Base-by-base conservation (phyloP, 768 basidiomycete genomes). In the Russula emetica region DNA sequence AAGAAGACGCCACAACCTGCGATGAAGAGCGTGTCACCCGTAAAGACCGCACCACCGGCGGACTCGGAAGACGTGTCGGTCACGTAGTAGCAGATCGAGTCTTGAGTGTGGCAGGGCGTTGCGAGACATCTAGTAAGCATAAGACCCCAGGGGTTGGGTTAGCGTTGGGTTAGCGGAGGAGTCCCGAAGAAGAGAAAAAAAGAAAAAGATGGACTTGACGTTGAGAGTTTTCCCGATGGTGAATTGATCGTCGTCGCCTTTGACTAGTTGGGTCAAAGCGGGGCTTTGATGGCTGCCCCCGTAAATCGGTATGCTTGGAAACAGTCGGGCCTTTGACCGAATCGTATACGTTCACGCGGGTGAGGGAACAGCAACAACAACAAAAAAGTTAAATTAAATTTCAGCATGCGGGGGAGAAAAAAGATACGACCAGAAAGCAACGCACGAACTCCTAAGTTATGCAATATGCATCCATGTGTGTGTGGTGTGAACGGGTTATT, bases 1-100 rank as follows among this genome's bases (percentile, higher is more conserved):
- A 97, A 97, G 84, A 98, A 98, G 28, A 93, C 85, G 30, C 96
- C 96, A 72, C 91, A 95, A 10, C 94, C 93, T 30, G 80, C 88
- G 73, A 82, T 78, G 78, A 97, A 96, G 59, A 97, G 84, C 1
- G 94, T 97, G 72, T 97, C 94, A 18, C 96, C 96, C 0, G 96
- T 97, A 75, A 98, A 96, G 42, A 98, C 36, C 36, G 36, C 92
- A 18, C 80, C 88, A 22, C 88, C 88, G 0, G 88, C 78, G 64
- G 85, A 72, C 54, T 77, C 70, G 28, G 82, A 30, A 60, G 80
- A 76, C 30, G 55, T 45, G 64, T 70, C 67, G 24, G 78, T 92
- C 60, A 86, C 82, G 72, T 89, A 82, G 78, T 86, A 98, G 78
- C 91, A 97, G 69, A 96, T 95, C 18, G 95, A 97, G 75, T 98